Evolutionary conservation across 495 filamentous ascomycete genomes (phyloP).

Genomic region (Pseudevernia furfuracea): DNA sequence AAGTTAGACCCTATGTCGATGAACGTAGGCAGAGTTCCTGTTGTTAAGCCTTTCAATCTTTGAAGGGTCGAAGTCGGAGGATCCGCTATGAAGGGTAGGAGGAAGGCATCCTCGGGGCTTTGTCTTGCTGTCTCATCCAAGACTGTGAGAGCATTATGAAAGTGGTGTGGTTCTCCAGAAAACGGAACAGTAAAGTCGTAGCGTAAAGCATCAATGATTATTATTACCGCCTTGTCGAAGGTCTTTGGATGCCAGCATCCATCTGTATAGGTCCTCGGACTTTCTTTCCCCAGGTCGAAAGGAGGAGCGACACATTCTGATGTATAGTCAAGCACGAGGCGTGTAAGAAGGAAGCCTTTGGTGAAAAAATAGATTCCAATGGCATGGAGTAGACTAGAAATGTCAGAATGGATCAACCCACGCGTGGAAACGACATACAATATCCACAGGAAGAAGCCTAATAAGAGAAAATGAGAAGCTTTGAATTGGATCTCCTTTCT

Average conservation of each 20-base stretch:
- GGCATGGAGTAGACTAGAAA: constrained; percentile 58
- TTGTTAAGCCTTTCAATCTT: constrained; percentile 86
- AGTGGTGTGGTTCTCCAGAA: constrained; percentile 52
- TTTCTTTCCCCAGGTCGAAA: constrained; percentile 38
- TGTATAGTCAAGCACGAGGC: constrained; percentile 80
- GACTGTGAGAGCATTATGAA: constrained; percentile 80
- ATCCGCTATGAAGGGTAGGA: constrained; percentile 94
- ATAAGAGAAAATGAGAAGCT: constrained; percentile 42
- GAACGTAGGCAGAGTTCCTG: constrained; percentile 90
- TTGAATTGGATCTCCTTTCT: constrained; percentile 44
- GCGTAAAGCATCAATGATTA: constrained; percentile 87
- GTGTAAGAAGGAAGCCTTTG: constrained; percentile 91
- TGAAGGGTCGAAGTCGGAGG: constrained; percentile 91
- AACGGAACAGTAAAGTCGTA: constrained; percentile 95
- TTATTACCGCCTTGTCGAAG: constrained; percentile 83
- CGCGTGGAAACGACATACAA: constrained; percentile 26
- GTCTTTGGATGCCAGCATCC: constrained; percentile 95
- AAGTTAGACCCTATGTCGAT: constrained; percentile 92
- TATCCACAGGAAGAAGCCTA: constrained; percentile 45
- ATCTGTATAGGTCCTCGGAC: constrained; percentile 43
- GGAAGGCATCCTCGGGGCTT: constrained; percentile 71
- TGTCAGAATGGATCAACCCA: constrained; percentile 11
- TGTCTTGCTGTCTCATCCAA: constrained; percentile 71
- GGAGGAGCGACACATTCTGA: constrained; percentile 74
- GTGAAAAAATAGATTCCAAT: constrained; percentile 87